These are phyloP conservation scores for Phanerodontia chrysosporium DNA, from an alignment of 768 basidiomycete species.

Conservation along the genomic window DNA sequence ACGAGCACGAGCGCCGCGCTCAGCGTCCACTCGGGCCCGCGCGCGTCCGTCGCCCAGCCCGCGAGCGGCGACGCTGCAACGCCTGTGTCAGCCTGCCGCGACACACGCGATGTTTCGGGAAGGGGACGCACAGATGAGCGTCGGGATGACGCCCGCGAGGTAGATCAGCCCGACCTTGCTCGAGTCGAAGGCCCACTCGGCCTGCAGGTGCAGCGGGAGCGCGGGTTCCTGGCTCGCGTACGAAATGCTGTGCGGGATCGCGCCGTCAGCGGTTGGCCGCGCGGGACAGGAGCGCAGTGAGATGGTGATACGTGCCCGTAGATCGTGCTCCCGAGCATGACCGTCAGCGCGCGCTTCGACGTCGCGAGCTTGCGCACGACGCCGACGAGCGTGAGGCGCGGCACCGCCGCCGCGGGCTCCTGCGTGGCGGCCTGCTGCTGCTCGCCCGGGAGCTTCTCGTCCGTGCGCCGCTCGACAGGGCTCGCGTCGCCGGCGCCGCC, in stretches of 20 bases:
- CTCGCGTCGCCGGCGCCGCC: not conserved
- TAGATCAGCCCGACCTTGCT: slow-evolving; percentile 60
- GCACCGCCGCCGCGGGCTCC: no score
- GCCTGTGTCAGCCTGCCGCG: slow-evolving; percentile 14
- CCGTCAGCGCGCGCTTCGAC: slow-evolving; percentile 25
- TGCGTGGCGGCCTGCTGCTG: no score
- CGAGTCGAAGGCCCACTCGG: slow-evolving; percentile 28
- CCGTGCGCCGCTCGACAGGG: no score
- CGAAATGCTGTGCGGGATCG: slow-evolving; percentile 18
- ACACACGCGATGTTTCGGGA: not conserved
- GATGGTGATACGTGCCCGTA: slow-evolving; percentile 28
- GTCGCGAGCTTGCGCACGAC: slow-evolving; percentile 21
- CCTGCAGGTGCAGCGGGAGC: slow-evolving; percentile 32
- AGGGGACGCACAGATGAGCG: slow-evolving; percentile 48
- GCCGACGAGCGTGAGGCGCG: slow-evolving; percentile 14
- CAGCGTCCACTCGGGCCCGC: slow-evolving; percentile 54
- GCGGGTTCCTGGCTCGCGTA: slow-evolving; percentile 30
- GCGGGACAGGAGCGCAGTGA: no score
- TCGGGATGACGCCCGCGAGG: slow-evolving; percentile 59
- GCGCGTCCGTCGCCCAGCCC: slow-evolving; percentile 55
- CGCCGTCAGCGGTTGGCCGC: no score
- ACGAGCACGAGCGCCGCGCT: slow-evolving; percentile 43
- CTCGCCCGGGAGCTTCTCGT: no score
- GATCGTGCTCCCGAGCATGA: slow-evolving; percentile 26
- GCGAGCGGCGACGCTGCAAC: slow-evolving; percentile 49